A percentile compares a stretch with the other conserved stretches of the same genome.
Conservation (phyloP, 768 basidiomycete genomes). For the Boletus huronensis region DNA sequence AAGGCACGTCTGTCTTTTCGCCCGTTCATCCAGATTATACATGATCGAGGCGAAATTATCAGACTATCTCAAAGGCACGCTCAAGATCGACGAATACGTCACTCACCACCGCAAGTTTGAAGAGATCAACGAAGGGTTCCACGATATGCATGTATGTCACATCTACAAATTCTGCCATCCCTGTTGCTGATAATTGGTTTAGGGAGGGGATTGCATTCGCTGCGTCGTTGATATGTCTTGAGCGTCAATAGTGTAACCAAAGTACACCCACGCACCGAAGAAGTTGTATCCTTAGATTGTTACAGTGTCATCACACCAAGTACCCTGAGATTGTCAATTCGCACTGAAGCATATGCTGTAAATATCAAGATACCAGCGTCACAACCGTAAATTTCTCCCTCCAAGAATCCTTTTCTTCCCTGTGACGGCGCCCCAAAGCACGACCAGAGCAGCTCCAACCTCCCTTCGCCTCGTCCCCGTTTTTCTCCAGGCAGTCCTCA, state of each 20-base stretch:
- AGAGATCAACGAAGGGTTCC: slow-evolving; percentile 85
- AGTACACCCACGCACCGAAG: background rate
- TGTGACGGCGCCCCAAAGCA: slow-evolving; percentile 67
- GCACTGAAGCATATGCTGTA: slow-evolving; percentile 6
- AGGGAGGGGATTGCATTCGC: slow-evolving; percentile 85
- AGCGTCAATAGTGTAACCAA: slow-evolving; percentile 8
- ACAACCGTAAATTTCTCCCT: slow-evolving; percentile 25
- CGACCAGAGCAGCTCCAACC: slow-evolving; percentile 57
- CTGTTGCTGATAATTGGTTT: slow-evolving; percentile 1
- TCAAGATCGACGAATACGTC: slow-evolving; percentile 95
- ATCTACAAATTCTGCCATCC: background rate
- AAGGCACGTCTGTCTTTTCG: slow-evolving; percentile 48
- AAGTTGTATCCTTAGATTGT: slow-evolving; percentile 3
- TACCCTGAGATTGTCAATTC: background rate
- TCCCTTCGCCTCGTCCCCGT: slow-evolving; percentile 69
- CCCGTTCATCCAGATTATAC: background rate
- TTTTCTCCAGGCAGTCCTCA: slow-evolving; percentile 60
- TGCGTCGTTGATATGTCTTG: slow-evolving; percentile 89
- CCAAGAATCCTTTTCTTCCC: slow-evolving; percentile 57
- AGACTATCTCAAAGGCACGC: slow-evolving; percentile 79
- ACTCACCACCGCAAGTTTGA: slow-evolving; percentile 76
- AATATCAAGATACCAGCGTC: slow-evolving; percentile 6
- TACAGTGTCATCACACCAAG: background rate
- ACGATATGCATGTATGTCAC: slow-evolving; percentile 90
- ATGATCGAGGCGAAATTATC: slow-evolving; percentile 5